Percentiles rank a stretch among this genome's conserved stretches.
Conservation (phyloP, 1,284 basidiomycete genomes). For the Ustilago bromivora region DNA sequence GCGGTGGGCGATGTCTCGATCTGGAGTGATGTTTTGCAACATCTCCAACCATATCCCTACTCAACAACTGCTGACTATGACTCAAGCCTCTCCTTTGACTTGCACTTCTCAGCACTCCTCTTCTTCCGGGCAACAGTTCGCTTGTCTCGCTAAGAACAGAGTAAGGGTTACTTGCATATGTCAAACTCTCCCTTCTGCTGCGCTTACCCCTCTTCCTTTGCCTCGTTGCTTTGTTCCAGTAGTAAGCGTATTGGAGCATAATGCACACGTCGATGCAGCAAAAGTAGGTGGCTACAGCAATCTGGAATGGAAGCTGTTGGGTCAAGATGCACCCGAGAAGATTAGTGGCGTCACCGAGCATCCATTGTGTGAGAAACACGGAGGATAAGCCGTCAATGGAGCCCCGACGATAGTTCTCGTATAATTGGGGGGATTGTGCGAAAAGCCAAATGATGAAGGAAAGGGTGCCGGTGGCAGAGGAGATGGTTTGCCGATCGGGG, state of each 20-base stretch:
- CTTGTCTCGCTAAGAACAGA: constrained; percentile 41
- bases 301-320: constrained; percentile 65
- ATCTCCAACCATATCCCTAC: background rate
- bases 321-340: constrained; percentile 65
- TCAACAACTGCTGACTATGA: constrained; percentile 26
- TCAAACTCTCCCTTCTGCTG: constrained; percentile 22
- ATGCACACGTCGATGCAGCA: constrained; percentile 62
- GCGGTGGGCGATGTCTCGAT: constrained; percentile 25
- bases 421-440: constrained; percentile 67
- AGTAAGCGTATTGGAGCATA: constrained; percentile 55
- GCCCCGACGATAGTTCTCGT: constrained; percentile 61
- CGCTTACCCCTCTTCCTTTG: constrained; percentile 13
- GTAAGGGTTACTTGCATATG: constrained; percentile 34
- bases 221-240: constrained; percentile 36
- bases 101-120: constrained; percentile 22
- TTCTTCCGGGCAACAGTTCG: constrained; percentile 31
- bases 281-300: constrained; percentile 63
- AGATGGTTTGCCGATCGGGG: constrained; percentile 49
- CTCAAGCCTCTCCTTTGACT: constrained; percentile 24
- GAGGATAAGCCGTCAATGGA: constrained; percentile 64
- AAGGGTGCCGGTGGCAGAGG: constrained; percentile 53
- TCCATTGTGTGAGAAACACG: constrained; percentile 68
- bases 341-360: constrained; percentile 67
- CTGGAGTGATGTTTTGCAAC: constrained; percentile 11
- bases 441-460: constrained; percentile 67